phyloP scores from a whole-genome alignment of 768 basidiomycete species.

The Leccinum longicurvipes region DNA sequence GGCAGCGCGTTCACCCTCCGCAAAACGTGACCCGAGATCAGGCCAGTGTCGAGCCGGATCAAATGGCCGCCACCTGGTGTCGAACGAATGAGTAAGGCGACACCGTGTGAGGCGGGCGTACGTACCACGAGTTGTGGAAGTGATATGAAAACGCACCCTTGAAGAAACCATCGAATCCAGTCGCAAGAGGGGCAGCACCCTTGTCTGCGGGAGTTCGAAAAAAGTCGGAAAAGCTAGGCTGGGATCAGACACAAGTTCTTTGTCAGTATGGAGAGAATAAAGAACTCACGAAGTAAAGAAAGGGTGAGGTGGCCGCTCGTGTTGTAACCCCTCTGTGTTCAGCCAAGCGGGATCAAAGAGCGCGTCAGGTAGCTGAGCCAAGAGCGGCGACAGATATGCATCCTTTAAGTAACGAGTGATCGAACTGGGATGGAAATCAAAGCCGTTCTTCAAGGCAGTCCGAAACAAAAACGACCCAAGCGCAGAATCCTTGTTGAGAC shows the following conservation, averaged over 20 bases:
- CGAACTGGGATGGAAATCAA: slow-evolving; percentile 96
- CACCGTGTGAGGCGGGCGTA: not conserved
- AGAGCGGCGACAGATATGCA: slow-evolving; percentile 69
- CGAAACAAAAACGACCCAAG: slow-evolving; percentile 89
- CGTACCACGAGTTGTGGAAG: slow-evolving; percentile 89
- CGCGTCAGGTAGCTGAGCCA: slow-evolving; percentile 84
- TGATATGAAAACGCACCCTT: slow-evolving; percentile 91
- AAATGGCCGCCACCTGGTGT: slow-evolving; percentile 86
- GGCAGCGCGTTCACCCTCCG: slow-evolving; percentile 74
- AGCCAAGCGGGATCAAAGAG: slow-evolving; percentile 94
- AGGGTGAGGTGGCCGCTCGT: slow-evolving; percentile 89
- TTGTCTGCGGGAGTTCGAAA: slow-evolving; percentile 70
- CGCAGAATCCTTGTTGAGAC: slow-evolving; percentile 85
- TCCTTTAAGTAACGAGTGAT: slow-evolving; percentile 83
- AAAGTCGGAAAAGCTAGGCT: slow-evolving; percentile 71
- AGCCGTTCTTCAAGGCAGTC: slow-evolving; percentile 83
- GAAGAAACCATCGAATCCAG: slow-evolving; percentile 92
- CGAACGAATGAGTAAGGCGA: not conserved
- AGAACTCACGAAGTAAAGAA: slow-evolving; percentile 74
- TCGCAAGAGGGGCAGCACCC: slow-evolving; percentile 75
- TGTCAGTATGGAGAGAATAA: too few species aligned
- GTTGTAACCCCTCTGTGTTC: slow-evolving; percentile 85
- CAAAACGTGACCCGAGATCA: slow-evolving; percentile 79
- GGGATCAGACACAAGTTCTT: not conserved
- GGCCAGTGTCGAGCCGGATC: slow-evolving; percentile 87